A percentile compares a stretch with the other conserved stretches of the same genome.
Evolutionary conservation across 331 rosid species (phyloP).

Genomic region (Acacia pycnantha): DNA sequence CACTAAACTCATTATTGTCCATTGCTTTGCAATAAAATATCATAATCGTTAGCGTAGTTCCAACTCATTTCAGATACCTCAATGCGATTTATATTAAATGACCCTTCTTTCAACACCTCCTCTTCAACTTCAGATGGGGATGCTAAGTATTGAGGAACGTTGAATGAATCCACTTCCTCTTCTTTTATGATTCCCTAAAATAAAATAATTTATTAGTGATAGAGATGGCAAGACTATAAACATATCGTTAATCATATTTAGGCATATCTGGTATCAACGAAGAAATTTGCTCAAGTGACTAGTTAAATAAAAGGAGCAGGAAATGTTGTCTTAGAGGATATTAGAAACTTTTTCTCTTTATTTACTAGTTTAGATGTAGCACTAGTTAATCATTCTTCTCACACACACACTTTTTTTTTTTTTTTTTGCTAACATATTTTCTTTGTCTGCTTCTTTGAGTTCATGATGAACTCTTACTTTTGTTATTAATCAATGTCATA

Average conservation of each 20-base stretch:
- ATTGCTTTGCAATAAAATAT: not conserved
- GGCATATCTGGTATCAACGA: too few relatives aligned
- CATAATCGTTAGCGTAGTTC: not conserved
- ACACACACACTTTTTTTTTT: too few relatives aligned
- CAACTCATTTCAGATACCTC: not conserved
- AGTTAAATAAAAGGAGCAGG: too few relatives aligned
- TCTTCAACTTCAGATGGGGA: not conserved
- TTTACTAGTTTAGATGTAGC: too few relatives aligned
- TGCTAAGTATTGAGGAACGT: not conserved
- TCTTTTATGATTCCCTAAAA: not conserved
- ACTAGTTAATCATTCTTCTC: too few relatives aligned
- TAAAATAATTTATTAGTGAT: not conserved
- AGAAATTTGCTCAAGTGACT: too few relatives aligned
- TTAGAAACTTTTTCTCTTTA: too few relatives aligned
- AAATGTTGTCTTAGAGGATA: too few relatives aligned
- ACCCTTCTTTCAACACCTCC: not conserved
- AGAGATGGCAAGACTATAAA: not conserved
- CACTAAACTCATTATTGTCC: not conserved
- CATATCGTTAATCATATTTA: not conserved
- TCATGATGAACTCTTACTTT: too few relatives aligned
- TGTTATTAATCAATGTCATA: too few relatives aligned
- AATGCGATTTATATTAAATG: not conserved
- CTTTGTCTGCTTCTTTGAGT: too few relatives aligned
- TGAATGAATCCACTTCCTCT: not conserved
- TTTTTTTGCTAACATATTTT: too few relatives aligned